These are phyloP conservation scores for Phyllostachys edulis DNA, from an alignment of 176 grass and related monocot genomes.

Conservation along the genomic window DNA sequence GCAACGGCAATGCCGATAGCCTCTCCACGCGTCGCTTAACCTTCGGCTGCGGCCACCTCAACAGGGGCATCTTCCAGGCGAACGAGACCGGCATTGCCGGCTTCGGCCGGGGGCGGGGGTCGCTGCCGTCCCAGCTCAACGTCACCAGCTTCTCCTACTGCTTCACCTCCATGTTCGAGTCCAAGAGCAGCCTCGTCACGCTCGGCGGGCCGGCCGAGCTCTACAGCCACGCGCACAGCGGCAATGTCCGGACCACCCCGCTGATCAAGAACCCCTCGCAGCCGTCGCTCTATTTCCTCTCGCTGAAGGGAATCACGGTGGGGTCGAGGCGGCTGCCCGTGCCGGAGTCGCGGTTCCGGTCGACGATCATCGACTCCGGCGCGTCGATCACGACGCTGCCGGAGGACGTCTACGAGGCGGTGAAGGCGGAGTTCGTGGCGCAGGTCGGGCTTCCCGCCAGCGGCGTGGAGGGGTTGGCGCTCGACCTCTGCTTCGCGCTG, in stretches of 20 bases:
- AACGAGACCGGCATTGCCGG: conserved; percentile 82
- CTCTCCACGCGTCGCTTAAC: conserved; percentile 20
- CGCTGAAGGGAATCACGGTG: conserved; percentile 52
- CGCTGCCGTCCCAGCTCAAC: conserved; percentile 59
- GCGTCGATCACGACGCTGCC: conserved; percentile 62
- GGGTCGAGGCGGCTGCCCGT: conserved; percentile 47
- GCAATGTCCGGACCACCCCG: conserved; percentile 35
- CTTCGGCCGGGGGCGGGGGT: conserved; percentile 52
- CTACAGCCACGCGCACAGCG: neutral
- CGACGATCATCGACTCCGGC: conserved; percentile 83
- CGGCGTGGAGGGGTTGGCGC: conserved; percentile 20
- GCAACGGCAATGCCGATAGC: neutral
- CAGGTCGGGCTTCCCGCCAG: conserved; percentile 47
- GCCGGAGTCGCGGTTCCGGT: conserved; percentile 29
- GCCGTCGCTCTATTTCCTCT: conserved; percentile 70
- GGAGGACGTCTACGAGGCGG: conserved; percentile 43
- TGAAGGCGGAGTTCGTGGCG: conserved; percentile 61
- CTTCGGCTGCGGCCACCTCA: conserved; percentile 76
- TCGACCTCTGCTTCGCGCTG: conserved; percentile 70
- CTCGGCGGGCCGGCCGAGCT: conserved; percentile 58
- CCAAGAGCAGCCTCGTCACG: conserved; percentile 64
- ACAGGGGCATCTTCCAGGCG: conserved; percentile 58
- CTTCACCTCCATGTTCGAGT: conserved; percentile 65
- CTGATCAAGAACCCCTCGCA: conserved; percentile 42
- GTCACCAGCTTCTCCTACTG: conserved; percentile 71